These are phyloP conservation scores for Penicillium parvum DNA, from an alignment of 495 filamentous ascomycete genomes.

Conservation along the genomic window DNA sequence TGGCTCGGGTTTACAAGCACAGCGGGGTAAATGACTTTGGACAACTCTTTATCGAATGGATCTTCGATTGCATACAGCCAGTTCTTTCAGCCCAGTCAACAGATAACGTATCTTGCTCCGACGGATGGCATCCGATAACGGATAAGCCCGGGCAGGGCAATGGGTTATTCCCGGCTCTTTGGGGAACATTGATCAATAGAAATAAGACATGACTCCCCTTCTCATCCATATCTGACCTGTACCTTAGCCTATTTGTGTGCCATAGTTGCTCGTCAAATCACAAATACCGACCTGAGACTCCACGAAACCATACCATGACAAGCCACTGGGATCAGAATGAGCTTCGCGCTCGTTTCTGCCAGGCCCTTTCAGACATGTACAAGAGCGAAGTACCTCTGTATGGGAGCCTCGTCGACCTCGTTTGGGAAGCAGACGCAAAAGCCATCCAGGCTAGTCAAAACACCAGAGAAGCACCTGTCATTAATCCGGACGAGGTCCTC, in stretches of 20 bases:
- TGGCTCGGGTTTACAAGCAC: slow-evolving; percentile 6
- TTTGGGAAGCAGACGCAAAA: slow-evolving; percentile 28
- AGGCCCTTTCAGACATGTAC: slow-evolving; percentile 40
- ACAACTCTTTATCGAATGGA: background rate
- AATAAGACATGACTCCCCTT: too few relatives aligned
- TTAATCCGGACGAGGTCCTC: slow-evolving; percentile 24
- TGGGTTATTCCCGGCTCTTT: slow-evolving; percentile 4
- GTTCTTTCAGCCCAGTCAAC: background rate
- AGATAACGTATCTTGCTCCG: slow-evolving; percentile 8
- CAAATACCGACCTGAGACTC: background rate
- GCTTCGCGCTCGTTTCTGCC: slow-evolving; percentile 32
- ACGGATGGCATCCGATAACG: slow-evolving; percentile 17
- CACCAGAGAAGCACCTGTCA: background rate
- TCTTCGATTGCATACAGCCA: slow-evolving; percentile 5
- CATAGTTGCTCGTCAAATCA: background rate
- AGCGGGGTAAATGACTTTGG: background rate
- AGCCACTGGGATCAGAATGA: slow-evolving; percentile 17
- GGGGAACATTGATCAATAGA: too few relatives aligned
- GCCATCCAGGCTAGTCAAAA: slow-evolving; percentile 15
- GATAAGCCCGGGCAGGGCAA: slow-evolving; percentile 15
- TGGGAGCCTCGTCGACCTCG: slow-evolving; percentile 32
- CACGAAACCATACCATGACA: slow-evolving; percentile 9
- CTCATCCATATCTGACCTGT: too few relatives aligned
- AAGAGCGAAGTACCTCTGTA: slow-evolving; percentile 39
- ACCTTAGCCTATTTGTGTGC: too few relatives aligned